Conservation (phyloP, 2,329 filamentous ascomycete genomes). For the Ascochyta koolunga region DNA sequence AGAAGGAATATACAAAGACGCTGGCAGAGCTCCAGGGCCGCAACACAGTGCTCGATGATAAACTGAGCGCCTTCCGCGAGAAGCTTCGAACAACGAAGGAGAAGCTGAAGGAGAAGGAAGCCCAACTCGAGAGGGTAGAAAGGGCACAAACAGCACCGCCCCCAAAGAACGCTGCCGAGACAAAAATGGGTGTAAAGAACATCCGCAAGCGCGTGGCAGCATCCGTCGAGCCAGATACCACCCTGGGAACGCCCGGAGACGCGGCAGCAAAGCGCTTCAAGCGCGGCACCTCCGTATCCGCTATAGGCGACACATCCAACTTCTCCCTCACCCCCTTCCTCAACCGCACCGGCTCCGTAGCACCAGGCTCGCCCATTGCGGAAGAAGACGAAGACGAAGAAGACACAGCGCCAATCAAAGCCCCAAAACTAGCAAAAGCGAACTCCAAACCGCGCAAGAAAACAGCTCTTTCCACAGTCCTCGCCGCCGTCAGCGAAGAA, state of each 20-base stretch:
- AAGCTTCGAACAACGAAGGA: constrained; percentile 74
- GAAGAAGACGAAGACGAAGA: constrained; percentile 39
- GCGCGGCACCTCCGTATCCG: constrained; percentile 59
- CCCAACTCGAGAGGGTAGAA: constrained; percentile 54
- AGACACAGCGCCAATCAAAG: constrained; percentile 24
- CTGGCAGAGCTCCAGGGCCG: constrained; percentile 66
- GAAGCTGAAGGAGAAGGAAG: constrained; percentile 71
- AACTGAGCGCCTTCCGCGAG: constrained; percentile 70
- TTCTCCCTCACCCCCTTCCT: constrained; percentile 96
- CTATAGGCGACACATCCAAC: constrained; percentile 82
- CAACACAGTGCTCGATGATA: constrained; percentile 70
- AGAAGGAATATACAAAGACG: constrained; percentile 61
- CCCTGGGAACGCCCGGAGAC: constrained; percentile 57
- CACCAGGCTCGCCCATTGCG: constrained; percentile 52
- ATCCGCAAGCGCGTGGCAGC: constrained; percentile 51
- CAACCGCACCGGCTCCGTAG: constrained; percentile 71
- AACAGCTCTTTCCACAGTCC: constrained; percentile 37
- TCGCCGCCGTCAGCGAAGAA: constrained; percentile 55
- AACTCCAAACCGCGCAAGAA: constrained; percentile 54
- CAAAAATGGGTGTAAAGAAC: constrained; percentile 48
- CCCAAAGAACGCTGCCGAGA: constrained; percentile 35
- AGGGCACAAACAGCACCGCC: constrained; percentile 50
- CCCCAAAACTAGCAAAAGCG: constrained; percentile 50
- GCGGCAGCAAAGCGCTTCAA: constrained; percentile 54
- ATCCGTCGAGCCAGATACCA: constrained; percentile 55